Base-by-base conservation (phyloP, 805 yeast species). In the Saccharomycopsis olivae region DNA sequence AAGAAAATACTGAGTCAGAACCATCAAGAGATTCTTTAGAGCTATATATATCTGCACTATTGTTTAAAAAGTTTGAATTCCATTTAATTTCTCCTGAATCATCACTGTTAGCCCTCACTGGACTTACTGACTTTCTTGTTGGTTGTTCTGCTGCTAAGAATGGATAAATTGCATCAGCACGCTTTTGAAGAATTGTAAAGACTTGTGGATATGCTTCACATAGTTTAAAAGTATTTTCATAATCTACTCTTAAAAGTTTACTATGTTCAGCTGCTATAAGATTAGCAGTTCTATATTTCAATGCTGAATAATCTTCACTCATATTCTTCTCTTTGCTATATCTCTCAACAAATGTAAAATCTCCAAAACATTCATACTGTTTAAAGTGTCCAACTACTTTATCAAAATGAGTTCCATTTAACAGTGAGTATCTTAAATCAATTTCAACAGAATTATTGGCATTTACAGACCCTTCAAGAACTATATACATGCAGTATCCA, bases 321-420 rank as follows among this genome's bases (percentile, higher is more conserved):
- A 29, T 4, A 28, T 36, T 21, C 15, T 15, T 18, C 19, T 15
- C 30, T 19, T 17, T 16, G 15, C 5, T 5, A 51, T 33, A 49
- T 18, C 36, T 65, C 3, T 73, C 61, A 31, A 81, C 56, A 49
- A 80, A 81, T 0, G 84, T 71, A 78, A 80, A 76, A 55, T 80
- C 89, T 17, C 92, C 92, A 58, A 81, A 79, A 56, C 77, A 79
- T 25, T 75, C 68, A 16, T 82, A 84, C 13, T 73, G 57, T 2
- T 73, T 67, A 19, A 82, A 58, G 42, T 84, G 64, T 3, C 83
- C 86, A 29, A 75, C 53, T 1, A 68, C 60, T 27, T 59, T 57
- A 38, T 68, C 73, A 15, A 60, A 58, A 25, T 48, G 51, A 21
- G 42, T 31, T 6, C 48, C 48, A 17, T 38, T 39, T n/a, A 44